These are phyloP conservation scores for Mucor indicus DNA, from an alignment of 371 early-diverging fungal genomes.

Conservation along the genomic window DNA sequence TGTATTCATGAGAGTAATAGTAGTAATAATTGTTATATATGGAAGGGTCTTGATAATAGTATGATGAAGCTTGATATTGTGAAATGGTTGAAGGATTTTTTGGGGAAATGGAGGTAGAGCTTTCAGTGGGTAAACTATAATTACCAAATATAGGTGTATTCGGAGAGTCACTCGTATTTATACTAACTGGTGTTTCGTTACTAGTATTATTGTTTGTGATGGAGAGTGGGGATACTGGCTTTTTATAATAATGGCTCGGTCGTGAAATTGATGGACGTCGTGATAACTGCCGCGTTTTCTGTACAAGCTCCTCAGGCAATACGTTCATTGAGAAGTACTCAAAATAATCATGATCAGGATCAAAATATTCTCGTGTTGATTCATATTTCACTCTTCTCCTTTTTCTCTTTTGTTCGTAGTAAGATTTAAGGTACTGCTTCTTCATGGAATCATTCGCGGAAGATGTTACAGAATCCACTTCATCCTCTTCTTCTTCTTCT, in stretches of 20 bases:
- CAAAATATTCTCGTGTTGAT: slow-evolving; percentile 36
- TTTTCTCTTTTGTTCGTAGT: neutral
- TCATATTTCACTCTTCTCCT: slow-evolving; percentile 8
- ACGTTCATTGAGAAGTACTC: slow-evolving; percentile 21
- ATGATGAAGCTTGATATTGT: neutral
- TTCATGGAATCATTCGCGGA: neutral
- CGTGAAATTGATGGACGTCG: neutral
- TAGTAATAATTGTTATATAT: neutral
- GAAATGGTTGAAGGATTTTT: neutral
- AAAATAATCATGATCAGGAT: slow-evolving; percentile 37
- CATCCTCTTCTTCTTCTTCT: neutral
- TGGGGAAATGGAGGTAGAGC: too few relatives aligned
- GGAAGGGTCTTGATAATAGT: neutral
- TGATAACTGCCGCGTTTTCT: neutral
- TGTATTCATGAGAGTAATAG: neutral
- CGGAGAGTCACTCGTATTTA: neutral
- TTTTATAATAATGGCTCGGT: too few relatives aligned
- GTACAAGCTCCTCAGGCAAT: too few relatives aligned
- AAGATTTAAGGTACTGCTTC: neutral
- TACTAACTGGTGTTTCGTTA: neutral
- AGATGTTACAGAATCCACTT: neutral
- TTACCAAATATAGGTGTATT: too few relatives aligned
- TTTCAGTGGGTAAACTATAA: too few relatives aligned
- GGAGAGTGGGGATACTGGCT: too few relatives aligned
- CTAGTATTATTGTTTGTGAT: too few relatives aligned